Evolutionary conservation across 2,329 filamentous ascomycete genomes (phyloP).

Genomic region (Microcyclosporella mali): DNA sequence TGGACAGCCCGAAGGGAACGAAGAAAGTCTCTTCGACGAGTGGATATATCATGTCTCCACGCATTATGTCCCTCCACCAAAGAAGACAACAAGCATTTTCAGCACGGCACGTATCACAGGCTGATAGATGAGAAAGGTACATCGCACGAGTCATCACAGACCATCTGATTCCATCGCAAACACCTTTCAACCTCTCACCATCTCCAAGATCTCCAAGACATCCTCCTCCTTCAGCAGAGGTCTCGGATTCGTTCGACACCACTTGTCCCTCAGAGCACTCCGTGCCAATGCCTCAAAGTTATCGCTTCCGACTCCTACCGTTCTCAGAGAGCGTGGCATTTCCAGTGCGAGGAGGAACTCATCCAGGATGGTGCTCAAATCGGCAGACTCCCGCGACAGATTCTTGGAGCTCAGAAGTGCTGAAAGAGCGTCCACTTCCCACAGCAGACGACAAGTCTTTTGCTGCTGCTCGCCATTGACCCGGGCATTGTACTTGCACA

Average conservation of each 20-base stretch:
- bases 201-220: constrained; percentile 48
- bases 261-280: constrained; percentile 47
- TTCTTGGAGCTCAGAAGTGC: constrained; percentile 31
- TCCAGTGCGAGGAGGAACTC: constrained; percentile 47
- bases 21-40: no score
- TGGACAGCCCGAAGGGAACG: no score
- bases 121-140: no score
- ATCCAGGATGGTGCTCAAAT: constrained; percentile 49
- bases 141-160: no score
- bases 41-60: no score
- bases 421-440: constrained; percentile 33
- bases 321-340: constrained; percentile 49
- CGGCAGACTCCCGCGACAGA: constrained; percentile 27
- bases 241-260: constrained; percentile 47
- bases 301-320: constrained; percentile 46
- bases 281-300: constrained; percentile 42
- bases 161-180: no score
- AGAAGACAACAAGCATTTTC: no score
- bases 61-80: no score
- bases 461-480: constrained; percentile 40
- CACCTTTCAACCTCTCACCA: constrained; percentile 20
- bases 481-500: constrained; percentile 50
- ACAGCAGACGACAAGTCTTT: constrained; percentile 37
- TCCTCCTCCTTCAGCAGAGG: constrained; percentile 43
- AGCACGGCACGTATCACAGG: no score